A percentile compares a stretch with the other conserved stretches of the same genome.
These are phyloP conservation scores for Stevia rebaudiana DNA, from an alignment of 140 eudicot species.

Conservation along the genomic window DNA sequence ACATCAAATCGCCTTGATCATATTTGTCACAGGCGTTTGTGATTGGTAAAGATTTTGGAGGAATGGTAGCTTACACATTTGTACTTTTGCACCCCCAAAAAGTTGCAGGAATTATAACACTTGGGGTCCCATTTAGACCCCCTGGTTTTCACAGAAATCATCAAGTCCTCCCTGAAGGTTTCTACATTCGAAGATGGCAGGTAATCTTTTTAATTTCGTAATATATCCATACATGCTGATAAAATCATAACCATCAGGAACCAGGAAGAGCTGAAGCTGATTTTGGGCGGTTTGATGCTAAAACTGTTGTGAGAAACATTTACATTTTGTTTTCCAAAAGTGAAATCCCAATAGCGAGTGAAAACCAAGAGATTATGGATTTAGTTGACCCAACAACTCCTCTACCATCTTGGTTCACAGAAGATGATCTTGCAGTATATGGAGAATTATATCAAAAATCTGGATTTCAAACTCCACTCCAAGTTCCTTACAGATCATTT, in stretches of 20 bases:
- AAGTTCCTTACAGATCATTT: constrained; percentile 49
- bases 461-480: constrained; percentile 57
- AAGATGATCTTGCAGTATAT: constrained; percentile 53
- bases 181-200: constrained; percentile 56
- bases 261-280: constrained; percentile 76
- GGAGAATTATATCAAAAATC: constrained; percentile 48
- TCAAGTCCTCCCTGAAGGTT: constrained; percentile 49
- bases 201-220: constrained; percentile 10
- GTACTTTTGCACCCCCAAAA: constrained; percentile 41
- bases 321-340: constrained; percentile 55
- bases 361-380: constrained; percentile 75
- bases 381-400: constrained; percentile 50
- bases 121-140: constrained; percentile 47
- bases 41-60: constrained; percentile 16
- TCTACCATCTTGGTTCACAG: constrained; percentile 69
- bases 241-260: constrained; percentile 24
- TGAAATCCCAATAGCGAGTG: constrained; percentile 58
- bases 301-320: constrained; percentile 42
- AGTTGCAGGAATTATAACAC: constrained; percentile 38
- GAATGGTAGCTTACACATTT: constrained; percentile 25
- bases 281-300: constrained; percentile 45
- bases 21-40: background rate
- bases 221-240: background rate
- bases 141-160: constrained; percentile 30
- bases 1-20: background rate